These are phyloP conservation scores for Xylariaceae sp. DNA, from an alignment of 2,329 filamentous ascomycete species.

Conservation along the genomic window DNA sequence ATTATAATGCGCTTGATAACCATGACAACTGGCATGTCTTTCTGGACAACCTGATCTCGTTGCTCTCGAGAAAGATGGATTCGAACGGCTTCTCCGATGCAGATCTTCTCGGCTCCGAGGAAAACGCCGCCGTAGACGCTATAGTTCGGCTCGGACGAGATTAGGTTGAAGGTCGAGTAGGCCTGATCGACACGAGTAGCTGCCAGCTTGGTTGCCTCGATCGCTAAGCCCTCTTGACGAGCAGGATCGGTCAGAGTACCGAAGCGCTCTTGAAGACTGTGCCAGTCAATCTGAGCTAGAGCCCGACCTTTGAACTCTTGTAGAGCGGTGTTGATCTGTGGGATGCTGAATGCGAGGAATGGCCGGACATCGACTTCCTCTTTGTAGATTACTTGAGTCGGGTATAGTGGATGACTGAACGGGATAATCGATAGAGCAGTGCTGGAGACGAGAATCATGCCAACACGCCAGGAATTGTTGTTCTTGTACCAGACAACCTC, in stretches of 20 bases:
- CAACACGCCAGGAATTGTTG: slow-evolving; percentile 44
- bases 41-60: slow-evolving; percentile 8
- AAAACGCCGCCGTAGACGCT: slow-evolving; percentile 44
- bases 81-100: slow-evolving; percentile 45
- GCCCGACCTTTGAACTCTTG: slow-evolving; percentile 36
- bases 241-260: slow-evolving; percentile 32
- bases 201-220: slow-evolving; percentile 49
- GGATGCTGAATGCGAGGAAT: slow-evolving; percentile 49
- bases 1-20: slow-evolving; percentile 12
- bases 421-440: slow-evolving; percentile 35
- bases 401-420: slow-evolving; percentile 36
- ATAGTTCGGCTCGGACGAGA: slow-evolving; percentile 29
- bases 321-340: slow-evolving; percentile 34
- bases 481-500: slow-evolving; percentile 49
- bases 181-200: slow-evolving; percentile 45
- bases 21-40: slow-evolving; percentile 18
- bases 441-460: slow-evolving; percentile 34
- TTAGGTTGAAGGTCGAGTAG: slow-evolving; percentile 44
- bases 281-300: slow-evolving; percentile 43
- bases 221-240: slow-evolving; percentile 39
- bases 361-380: slow-evolving; percentile 41
- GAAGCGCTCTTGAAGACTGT: slow-evolving; percentile 30
- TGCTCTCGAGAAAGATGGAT: slow-evolving; percentile 25
- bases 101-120: slow-evolving; percentile 46
- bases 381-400: slow-evolving; percentile 37